A percentile compares a stretch with the other conserved stretches of the same genome.
These are phyloP conservation scores for Stachybotrys chartarum DNA, from an alignment of 2,329 filamentous ascomycete genomes.

Conservation along the genomic window DNA sequence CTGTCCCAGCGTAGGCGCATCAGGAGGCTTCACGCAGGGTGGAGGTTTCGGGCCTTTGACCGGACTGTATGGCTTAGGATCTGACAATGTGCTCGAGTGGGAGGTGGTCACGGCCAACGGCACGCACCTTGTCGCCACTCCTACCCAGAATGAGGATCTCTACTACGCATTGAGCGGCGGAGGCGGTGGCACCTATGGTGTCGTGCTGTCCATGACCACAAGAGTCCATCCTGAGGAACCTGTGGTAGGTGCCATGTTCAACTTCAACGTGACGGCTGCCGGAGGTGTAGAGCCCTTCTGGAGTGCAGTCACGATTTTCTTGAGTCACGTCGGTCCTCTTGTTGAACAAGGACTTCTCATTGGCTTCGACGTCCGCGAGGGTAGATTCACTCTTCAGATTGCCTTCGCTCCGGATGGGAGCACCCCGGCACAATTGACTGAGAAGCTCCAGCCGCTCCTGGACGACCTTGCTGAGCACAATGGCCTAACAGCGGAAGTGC, in stretches of 20 bases:
- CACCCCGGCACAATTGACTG: background rate
- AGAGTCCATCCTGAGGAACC: constrained; percentile 31
- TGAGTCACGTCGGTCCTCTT: background rate
- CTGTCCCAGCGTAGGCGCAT: constrained; percentile 42
- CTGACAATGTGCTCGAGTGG: constrained; percentile 44
- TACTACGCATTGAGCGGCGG: constrained; percentile 50
- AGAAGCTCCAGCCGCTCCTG: background rate
- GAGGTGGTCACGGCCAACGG: constrained; percentile 42
- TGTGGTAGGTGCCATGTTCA: background rate
- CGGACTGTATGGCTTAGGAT: constrained; percentile 40
- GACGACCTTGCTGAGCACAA: background rate
- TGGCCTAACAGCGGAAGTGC: background rate
- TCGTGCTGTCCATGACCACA: constrained; percentile 42
- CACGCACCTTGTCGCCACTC: constrained; percentile 31
- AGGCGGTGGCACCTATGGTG: constrained; percentile 43
- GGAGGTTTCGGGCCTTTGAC: constrained; percentile 44
- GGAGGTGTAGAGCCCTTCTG: background rate
- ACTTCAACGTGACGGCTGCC: background rate
- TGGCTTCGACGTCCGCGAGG: background rate
- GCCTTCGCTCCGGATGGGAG: background rate
- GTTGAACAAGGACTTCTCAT: background rate
- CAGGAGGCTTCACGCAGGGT: constrained; percentile 47
- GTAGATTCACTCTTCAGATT: background rate
- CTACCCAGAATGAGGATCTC: constrained; percentile 36
- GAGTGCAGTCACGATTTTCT: background rate